phyloP scores from a whole-genome alignment of 345 rosid genomes.

The Eucalyptus decipiens region DNA sequence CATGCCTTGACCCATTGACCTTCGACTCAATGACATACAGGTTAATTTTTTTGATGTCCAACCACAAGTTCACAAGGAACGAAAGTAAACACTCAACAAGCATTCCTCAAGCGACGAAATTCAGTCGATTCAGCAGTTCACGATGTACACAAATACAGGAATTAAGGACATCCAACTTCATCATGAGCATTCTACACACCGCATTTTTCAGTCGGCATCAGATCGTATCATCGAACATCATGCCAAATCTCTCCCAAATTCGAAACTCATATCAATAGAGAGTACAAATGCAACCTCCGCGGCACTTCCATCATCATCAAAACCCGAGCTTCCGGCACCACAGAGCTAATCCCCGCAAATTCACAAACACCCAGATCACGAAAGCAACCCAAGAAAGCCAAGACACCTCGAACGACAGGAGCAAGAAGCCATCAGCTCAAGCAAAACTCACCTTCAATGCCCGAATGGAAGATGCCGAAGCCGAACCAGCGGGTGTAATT shows the following conservation, averaged over 20 bases:
- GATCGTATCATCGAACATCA: background rate
- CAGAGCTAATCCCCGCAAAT: background rate
- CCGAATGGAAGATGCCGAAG: slow-evolving; percentile 86
- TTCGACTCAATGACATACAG: background rate
- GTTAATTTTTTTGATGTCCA: background rate
- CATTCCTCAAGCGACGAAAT: background rate
- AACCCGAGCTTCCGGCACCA: background rate
- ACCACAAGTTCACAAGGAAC: background rate
- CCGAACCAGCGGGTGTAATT: slow-evolving; percentile 81
- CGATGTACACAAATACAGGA: background rate
- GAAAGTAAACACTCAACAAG: background rate
- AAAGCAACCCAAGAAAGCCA: background rate
- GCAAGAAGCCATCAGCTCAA: background rate
- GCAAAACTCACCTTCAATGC: slow-evolving; percentile 56
- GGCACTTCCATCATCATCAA: background rate
- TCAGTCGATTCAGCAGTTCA: background rate
- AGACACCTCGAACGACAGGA: background rate
- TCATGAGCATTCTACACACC: background rate
- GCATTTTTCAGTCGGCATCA: background rate
- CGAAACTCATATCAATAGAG: background rate
- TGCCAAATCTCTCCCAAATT: background rate
- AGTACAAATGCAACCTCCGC: background rate
- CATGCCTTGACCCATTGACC: background rate
- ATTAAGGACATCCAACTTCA: background rate
- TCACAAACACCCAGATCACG: background rate